Evolutionary conservation across 2,329 filamentous ascomycete species (phyloP).

Genomic region (Verticillium tricorpus): DNA sequence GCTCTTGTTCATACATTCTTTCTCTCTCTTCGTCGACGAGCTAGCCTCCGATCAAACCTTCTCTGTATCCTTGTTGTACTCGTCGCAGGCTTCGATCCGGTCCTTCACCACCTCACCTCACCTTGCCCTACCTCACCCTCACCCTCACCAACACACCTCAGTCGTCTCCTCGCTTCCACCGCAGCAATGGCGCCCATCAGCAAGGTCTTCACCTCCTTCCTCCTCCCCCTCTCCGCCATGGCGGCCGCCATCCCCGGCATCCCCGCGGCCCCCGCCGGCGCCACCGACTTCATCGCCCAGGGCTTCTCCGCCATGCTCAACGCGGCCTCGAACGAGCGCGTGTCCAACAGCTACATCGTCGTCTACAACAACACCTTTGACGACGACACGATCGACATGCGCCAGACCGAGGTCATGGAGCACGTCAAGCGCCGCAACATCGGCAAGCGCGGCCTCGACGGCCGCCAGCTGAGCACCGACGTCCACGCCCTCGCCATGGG

Average conservation of each 20-base stretch:
- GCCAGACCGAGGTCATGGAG: conserved; percentile 42
- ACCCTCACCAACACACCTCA: conserved; percentile 1
- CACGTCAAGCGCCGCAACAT: conserved; percentile 54
- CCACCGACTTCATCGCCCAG: conserved; percentile 20
- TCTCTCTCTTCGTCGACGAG: conserved; percentile 4
- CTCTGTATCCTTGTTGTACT: conserved; percentile 2
- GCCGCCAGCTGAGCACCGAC: conserved; percentile 41
- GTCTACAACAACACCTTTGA: conserved; percentile 55
- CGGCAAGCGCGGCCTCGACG: conserved; percentile 42
- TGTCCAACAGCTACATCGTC: conserved; percentile 58
- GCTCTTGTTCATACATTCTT: conserved; percentile 2
- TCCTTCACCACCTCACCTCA: neutral
- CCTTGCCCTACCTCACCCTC: neutral
- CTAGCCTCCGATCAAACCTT: conserved; percentile 4
- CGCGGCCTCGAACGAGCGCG: conserved; percentile 38
- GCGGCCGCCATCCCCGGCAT: conserved; percentile 15
- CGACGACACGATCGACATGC: conserved; percentile 42
- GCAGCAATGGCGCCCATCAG: conserved; percentile 18
- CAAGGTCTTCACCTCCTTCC: conserved; percentile 15
- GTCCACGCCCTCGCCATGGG: conserved; percentile 43
- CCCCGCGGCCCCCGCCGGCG: conserved; percentile 14
- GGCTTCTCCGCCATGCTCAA: conserved; percentile 35
- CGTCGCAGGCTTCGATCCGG: conserved; percentile 3
- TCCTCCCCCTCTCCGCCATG: conserved; percentile 16
- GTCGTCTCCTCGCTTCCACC: neutral